phyloP scores from a whole-genome alignment of 768 basidiomycete species.

The Tylopilus intermedius region DNA sequence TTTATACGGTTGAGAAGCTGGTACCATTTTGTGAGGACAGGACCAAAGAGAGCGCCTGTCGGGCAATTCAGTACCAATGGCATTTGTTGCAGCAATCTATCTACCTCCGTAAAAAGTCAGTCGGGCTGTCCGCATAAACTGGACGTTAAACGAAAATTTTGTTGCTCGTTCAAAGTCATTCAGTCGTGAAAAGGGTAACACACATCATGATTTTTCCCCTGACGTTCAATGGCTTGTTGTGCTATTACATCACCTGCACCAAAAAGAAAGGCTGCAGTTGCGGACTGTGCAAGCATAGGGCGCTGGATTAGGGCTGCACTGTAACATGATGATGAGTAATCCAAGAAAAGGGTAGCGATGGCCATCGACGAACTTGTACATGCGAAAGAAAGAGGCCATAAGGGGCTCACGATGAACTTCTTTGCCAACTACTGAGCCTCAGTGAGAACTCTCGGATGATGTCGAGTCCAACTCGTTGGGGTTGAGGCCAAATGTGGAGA shows the following conservation, averaged over 20 bases:
- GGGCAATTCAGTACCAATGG: background rate
- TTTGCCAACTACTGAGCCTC: background rate
- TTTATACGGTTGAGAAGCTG: constrained; percentile 64
- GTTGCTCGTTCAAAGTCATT: background rate
- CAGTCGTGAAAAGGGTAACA: constrained; percentile 20
- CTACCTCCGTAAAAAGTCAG: constrained; percentile 70
- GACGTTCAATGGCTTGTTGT: constrained; percentile 77
- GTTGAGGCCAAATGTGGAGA: background rate
- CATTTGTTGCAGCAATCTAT: background rate
- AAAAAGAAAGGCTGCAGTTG: constrained; percentile 63
- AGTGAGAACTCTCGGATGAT: too few relatives aligned
- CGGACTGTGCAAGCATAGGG: constrained; percentile 60
- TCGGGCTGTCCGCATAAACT: constrained; percentile 60
- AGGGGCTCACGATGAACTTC: background rate
- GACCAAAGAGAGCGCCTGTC: constrained; percentile 70
- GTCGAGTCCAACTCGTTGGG: background rate
- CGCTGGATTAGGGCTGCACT: constrained; percentile 58
- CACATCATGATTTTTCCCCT: constrained; percentile 72
- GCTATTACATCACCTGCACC: constrained; percentile 77
- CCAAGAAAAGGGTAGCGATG: background rate
- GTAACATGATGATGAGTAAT: constrained; percentile 13
- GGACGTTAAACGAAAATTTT: background rate
- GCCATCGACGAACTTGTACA: constrained; percentile 37
- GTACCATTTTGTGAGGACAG: constrained; percentile 81
- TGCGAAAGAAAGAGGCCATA: constrained; percentile 43